Base-by-base conservation (phyloP, 345 rosid species). In the Eucalyptus globulus region DNA sequence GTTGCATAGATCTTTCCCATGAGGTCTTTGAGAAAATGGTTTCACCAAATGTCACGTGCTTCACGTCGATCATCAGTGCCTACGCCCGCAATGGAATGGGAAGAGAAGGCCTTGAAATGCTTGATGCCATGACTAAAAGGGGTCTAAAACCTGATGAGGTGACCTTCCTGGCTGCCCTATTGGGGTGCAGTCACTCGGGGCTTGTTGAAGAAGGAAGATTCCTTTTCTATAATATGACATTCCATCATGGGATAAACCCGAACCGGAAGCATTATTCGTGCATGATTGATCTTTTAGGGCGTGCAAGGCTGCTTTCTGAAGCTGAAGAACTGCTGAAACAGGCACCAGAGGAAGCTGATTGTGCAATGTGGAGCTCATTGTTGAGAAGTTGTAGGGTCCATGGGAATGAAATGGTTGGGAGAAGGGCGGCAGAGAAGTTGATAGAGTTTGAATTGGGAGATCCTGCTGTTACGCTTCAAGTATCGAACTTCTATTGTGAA, bases 231-330 rank as follows among this genome's bases (percentile, higher is more conserved):
- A 56, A 22, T 62, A 90, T 95, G 97, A 94, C 91, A 90, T 88
- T 92, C 13, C 87, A 87, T 45, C 94, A 93, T 86, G 94, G 94
- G 90, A 92, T 94, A 86, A 88, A 89, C n/a, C 97, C 93, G 3
- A 95, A 92, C 56, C 88, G 88, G 86, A 95, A 92, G 90, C 96
- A 96, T 76, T 93, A 94, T 93, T 95, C 95, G 3, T 95, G 99
- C 89, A 93, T 97, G 97, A 92, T 95, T 83, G 97, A 96, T 94
- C 94, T 96, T 89, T 88, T 96, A 90, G 97, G 99, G 80, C 95
- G 96, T 80, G 95, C 97, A 88, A 97, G 97, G 92, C 88, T 95
- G 88, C 92, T 96, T 37, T 89, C 93, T 26, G 94, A 96, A 92
- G 99, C 97, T 6, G 97, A 95, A 88, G 93, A 86, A 60, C 91